Percentiles rank a stretch among this genome's conserved stretches.
Conservation (phyloP, 495 filamentous ascomycete species). For the Aspergillus wentii region DNA sequence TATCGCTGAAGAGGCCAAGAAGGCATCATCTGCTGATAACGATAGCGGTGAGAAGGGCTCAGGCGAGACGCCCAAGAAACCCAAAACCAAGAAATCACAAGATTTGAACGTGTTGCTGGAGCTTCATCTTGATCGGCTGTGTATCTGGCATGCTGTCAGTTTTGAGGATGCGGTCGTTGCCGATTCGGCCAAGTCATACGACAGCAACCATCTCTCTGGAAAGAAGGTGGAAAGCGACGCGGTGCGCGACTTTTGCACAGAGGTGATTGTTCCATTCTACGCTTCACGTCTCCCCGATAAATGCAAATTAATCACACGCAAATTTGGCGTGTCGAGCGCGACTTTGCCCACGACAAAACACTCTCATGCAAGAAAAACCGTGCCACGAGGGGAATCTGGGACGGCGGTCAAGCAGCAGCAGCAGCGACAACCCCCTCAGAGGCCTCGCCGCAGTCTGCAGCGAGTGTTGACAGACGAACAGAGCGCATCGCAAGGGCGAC, state of each 20-base stretch:
- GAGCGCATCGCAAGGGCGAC: constrained; percentile 43
- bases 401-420: constrained; percentile 49
- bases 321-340: constrained; percentile 72
- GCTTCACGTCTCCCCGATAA: constrained; percentile 75
- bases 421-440: constrained; percentile 35
- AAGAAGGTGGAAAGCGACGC: constrained; percentile 51
- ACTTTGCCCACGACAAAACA: constrained; percentile 51
- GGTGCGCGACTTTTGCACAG: constrained; percentile 77
- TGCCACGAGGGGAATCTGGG: constrained; percentile 46
- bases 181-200: constrained; percentile 27
- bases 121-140: constrained; percentile 80
- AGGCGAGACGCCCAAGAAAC: constrained; percentile 33
- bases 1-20: constrained; percentile 27
- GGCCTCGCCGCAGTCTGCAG: constrained; percentile 56
- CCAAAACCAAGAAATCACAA: constrained; percentile 46
- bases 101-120: constrained; percentile 67
- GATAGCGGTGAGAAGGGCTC: constrained; percentile 20
- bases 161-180: constrained; percentile 41
- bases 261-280: constrained; percentile 93
- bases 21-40: too few species aligned
- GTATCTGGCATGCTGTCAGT: constrained; percentile 89
- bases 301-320: constrained; percentile 74
- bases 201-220: constrained; percentile 25
- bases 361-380: constrained; percentile 19
- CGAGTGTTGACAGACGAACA: constrained; percentile 68